phyloP scores from a whole-genome alignment of 2,329 filamentous ascomycete genomes.

The Nothomitra cinnamomea region DNA sequence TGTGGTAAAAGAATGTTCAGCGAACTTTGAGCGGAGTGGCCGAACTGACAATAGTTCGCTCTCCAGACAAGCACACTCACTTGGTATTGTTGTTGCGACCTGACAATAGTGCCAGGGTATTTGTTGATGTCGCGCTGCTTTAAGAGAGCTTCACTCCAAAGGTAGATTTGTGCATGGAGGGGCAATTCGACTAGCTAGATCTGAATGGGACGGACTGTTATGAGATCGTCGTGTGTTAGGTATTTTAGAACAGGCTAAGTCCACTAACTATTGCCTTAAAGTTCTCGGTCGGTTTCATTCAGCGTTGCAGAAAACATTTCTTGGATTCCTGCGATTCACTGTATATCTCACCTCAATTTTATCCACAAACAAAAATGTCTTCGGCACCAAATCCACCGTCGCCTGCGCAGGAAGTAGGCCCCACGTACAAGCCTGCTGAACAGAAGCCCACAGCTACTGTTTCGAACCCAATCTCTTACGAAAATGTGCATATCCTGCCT shows the following conservation, averaged over 20 bases:
- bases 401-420: slow-evolving; percentile 38
- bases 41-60: not conserved
- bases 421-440: slow-evolving; percentile 55
- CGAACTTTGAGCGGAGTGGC: not conserved
- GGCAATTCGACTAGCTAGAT: too few relatives aligned
- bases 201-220: too few relatives aligned
- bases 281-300: too few relatives aligned
- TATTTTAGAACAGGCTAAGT: too few relatives aligned
- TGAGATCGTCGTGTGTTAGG: too few relatives aligned
- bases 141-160: not conserved
- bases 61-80: not conserved
- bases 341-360: too few relatives aligned
- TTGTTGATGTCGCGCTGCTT: not conserved
- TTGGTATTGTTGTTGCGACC: slow-evolving; percentile 4
- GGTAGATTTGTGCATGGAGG: too few relatives aligned
- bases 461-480: slow-evolving; percentile 62
- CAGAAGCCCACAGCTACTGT: slow-evolving; percentile 80
- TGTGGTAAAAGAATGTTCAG: not conserved
- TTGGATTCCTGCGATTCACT: too few relatives aligned
- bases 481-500: slow-evolving; percentile 77
- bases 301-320: too few relatives aligned
- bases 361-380: not conserved
- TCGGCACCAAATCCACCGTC: not conserved
- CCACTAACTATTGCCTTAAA: too few relatives aligned
- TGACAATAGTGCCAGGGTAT: not conserved